Percentiles rank a stretch among this genome's conserved stretches.
Conservation (phyloP, 2,329 filamentous ascomycete species). For the Arachnomyces sp. region DNA sequence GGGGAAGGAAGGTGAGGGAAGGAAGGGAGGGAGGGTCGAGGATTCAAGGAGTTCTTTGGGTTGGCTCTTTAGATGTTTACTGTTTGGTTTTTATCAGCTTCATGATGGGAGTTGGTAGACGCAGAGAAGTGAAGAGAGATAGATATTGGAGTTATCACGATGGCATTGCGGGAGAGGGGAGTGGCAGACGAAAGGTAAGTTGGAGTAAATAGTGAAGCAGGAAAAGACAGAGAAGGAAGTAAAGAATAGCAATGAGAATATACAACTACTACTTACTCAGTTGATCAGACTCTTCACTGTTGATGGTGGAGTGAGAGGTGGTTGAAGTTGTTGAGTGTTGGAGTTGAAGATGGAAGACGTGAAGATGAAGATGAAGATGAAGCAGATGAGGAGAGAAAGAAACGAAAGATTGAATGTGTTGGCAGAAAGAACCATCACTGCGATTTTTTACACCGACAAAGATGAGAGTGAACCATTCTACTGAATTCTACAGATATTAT, state of each 20-base stretch:
- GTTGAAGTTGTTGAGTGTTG: conserved; percentile 4
- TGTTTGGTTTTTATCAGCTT: no score
- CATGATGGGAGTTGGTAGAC: background rate
- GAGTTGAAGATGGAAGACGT: background rate
- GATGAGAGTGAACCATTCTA: no score
- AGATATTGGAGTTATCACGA: background rate
- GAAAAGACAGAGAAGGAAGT: no score
- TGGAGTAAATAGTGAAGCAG: no score
- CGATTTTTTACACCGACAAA: no score
- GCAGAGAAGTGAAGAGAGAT: conserved; percentile 9
- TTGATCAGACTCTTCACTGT: conserved; percentile 14
- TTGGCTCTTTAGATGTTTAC: no score
- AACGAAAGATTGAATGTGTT: conserved; percentile 1
- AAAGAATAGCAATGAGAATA: conserved; percentile 12
- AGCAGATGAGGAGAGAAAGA: background rate
- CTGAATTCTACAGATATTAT: no score
- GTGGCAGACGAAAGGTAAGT: conserved; percentile 13
- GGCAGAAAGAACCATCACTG: no score
- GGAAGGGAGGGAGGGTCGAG: conserved; percentile 6
- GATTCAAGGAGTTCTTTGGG: conserved; percentile 6
- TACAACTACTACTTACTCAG: conserved; percentile 18
- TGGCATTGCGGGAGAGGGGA: conserved; percentile 11
- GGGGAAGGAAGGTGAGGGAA: conserved; percentile 12
- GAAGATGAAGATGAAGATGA: conserved; percentile 1
- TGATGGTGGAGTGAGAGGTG: no score